Percentiles rank a stretch among this genome's conserved stretches.
Conservation (phyloP, 169 alveolate species). For the Plasmodium knowlesi region DNA sequence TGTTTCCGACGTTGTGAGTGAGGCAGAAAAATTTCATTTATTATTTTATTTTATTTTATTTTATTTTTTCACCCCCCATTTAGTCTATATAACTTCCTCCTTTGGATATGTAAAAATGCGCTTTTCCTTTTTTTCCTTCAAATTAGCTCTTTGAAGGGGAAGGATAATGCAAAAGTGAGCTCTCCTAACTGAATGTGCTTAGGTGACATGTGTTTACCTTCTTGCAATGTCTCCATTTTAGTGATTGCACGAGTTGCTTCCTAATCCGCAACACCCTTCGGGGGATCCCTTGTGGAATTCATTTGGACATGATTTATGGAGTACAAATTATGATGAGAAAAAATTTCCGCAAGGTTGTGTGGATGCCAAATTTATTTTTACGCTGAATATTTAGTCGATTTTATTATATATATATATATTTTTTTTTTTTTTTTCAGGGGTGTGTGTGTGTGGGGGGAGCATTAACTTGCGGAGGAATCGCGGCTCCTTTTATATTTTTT, state of each 20-base stretch:
- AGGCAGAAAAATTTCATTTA: neutral
- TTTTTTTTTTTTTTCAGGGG: neutral
- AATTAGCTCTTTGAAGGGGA: neutral
- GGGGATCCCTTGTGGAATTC: neutral
- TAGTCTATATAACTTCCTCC: neutral
- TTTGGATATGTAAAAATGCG: neutral
- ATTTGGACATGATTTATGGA: neutral
- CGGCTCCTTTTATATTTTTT: neutral
- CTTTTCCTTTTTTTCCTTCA: neutral
- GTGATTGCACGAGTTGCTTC: neutral
- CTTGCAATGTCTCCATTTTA: neutral
- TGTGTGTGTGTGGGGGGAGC: neutral
- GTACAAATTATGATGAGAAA: neutral
- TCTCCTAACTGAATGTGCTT: neutral
- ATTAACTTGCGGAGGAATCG: neutral
- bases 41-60: neutral
- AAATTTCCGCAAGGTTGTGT: neutral
- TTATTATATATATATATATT: too few relatives aligned
- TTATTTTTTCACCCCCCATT: too few relatives aligned
- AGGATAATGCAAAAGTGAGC: neutral
- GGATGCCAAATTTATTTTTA: neutral
- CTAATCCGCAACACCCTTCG: neutral
- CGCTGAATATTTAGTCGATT: neutral
- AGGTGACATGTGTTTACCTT: neutral
- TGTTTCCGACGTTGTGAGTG: neutral